These are phyloP conservation scores for Elsinoe necatrix DNA, from an alignment of 2,329 filamentous ascomycete species.

Conservation along the genomic window DNA sequence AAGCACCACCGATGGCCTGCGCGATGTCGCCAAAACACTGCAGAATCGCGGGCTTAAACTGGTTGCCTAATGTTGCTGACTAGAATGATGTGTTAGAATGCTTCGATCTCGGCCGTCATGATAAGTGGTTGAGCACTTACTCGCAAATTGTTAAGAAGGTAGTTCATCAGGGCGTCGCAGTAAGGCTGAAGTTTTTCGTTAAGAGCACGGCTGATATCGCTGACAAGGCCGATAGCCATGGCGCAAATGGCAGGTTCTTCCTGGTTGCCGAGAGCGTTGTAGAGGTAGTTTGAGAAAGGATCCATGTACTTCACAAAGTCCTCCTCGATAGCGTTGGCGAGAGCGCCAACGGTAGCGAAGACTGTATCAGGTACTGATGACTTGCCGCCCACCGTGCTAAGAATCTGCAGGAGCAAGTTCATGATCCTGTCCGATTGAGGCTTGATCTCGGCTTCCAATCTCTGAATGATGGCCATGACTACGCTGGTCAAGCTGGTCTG, in stretches of 20 bases:
- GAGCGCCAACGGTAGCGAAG: conserved; percentile 84
- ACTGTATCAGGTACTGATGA: conserved; percentile 91
- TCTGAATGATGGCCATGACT: conserved; percentile 80
- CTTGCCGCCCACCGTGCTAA: conserved; percentile 69
- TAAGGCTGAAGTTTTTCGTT: conserved; percentile 86
- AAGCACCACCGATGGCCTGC: conserved; percentile 81
- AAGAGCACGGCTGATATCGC: conserved; percentile 87
- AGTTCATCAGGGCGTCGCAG: conserved; percentile 98
- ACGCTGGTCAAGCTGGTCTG: conserved; percentile 92
- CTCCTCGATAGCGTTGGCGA: conserved; percentile 83
- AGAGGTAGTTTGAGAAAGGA: conserved; percentile 81
- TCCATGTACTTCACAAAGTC: conserved; percentile 98
- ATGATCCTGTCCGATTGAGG: conserved; percentile 92
- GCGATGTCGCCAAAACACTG: conserved; percentile 98
- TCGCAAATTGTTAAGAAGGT: conserved; percentile 82
- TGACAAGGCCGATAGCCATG: conserved; percentile 94
- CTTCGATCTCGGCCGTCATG: conserved; percentile 16
- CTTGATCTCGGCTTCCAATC: conserved; percentile 81
- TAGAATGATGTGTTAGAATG: conserved; percentile 34
- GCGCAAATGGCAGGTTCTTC: conserved; percentile 90
- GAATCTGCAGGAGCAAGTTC: conserved; percentile 73
- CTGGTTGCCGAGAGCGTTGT: conserved; percentile 89
- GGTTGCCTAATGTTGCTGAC: conserved; percentile 80
- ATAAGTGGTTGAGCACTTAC: conserved; percentile 40
- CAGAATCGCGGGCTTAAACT: conserved; percentile 95